Evolutionary conservation across 345 rosid genomes (phyloP).

Genomic region (Trapa incisa): DNA sequence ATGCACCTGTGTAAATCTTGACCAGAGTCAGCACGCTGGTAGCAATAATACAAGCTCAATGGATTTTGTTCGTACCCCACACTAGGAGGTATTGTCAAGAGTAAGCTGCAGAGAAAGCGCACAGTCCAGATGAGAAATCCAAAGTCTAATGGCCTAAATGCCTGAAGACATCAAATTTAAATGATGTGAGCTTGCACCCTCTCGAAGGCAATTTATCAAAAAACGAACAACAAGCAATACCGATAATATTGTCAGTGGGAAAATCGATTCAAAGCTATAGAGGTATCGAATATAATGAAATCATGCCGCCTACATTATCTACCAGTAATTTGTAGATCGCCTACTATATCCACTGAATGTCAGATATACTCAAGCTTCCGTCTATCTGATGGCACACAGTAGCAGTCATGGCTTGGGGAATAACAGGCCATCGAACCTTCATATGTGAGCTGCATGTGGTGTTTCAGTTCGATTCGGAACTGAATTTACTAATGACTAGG

Average conservation of each 20-base stretch:
- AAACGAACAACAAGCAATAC: background rate
- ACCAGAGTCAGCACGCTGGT: constrained; percentile 28
- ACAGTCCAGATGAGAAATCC: background rate
- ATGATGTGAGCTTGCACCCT: background rate
- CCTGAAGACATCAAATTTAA: background rate
- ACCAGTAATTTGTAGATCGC: background rate
- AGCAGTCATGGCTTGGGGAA: background rate
- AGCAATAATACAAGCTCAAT: constrained; percentile 80
- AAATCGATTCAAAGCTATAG: background rate
- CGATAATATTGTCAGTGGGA: background rate
- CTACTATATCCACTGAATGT: background rate
- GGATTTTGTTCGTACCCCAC: constrained; percentile 92
- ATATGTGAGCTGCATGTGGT: background rate
- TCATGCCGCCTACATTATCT: background rate
- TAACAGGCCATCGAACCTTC: background rate
- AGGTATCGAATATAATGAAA: background rate
- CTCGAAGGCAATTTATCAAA: background rate
- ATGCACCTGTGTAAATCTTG: constrained; percentile 55
- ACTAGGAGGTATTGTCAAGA: constrained; percentile 82
- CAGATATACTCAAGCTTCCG: background rate
- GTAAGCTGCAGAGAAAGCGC: constrained; percentile 32
- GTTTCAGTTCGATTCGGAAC: background rate
- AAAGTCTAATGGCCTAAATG: background rate
- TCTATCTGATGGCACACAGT: background rate
- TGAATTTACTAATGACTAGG: background rate